Evolutionary conservation across 805 yeast species (phyloP), one percentile per base, ranked within the genome.

Genomic region (Blastobotrys terrestris): DNA sequence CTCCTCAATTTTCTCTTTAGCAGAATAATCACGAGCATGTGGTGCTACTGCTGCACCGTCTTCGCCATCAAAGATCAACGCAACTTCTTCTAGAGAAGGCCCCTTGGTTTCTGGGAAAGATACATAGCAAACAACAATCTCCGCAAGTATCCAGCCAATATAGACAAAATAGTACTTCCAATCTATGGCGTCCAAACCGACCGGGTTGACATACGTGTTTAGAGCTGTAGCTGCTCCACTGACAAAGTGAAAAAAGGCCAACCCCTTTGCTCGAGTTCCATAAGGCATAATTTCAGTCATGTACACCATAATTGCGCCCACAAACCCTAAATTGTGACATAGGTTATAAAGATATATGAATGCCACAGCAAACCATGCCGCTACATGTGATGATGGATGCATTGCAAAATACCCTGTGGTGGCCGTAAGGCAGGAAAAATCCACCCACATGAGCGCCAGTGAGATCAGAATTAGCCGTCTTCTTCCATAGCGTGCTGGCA

Each of bases 111-210:
- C 77, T 13, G 71, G 72, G 64, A 64, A 73, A 53, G 63, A 61
- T 55, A 70, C 60, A 58, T 65, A 64, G 20, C 65, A 69, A 22
- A 69, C 52, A 6, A 60, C 58, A 44, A 67, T 56, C 48, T 70
- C 68, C 21, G 66, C 65, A 2, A 65, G 64, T 21, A 56, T 49
- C 55, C 55, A 51, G n/a, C 53, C 53, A 7, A 49, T 44, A 43
- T 52, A 60, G 2, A 74, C 76, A 55, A 74, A 70, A 56, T 74
- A 74, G 65, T 73, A 74, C 58, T 71, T 73, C 75, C 75, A 74
- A 35, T 62, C 63, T 44, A 74, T 68, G 21, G 70, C 69, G 39
- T 63, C 73, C 69, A 73, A 66, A 44, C 74, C 77, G 59, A 69
- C 55, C 14, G 72, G 69, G 48, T 69, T 69, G 22, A 65, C 71